Evolutionary conservation across 148 eudicot genomes (phyloP), one percentile per base, ranked within the genome.

Genomic region (Chenopodium quinoa): DNA sequence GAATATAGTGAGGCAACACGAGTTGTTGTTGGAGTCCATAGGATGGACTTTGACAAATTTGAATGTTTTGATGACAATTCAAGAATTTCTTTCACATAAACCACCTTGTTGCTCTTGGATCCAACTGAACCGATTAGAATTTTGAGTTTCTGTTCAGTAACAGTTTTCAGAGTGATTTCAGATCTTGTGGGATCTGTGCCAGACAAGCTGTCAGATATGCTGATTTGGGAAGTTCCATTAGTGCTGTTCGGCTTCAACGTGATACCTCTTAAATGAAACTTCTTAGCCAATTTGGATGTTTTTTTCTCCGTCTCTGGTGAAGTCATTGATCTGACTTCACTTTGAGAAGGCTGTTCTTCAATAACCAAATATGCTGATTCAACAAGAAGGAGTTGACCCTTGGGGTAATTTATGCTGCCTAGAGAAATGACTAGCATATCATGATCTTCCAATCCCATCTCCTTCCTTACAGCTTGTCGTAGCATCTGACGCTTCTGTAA

Each of bases 81-180:
- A 73, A 97, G 95, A 78, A 97, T 85, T 81, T 87, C 88, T 86
- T 89, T 93, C 70, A 97, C 98, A 88, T 94, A 97, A 62, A 78
- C 74, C 80, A 88, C 91, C 89, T 97, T 97, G 82, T 94, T 97
- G 85, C 99, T 94, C 83, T 97, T 97, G 20, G 99, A 97, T 76
- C 98, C 99, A 73, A 92, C 97, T 46, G 99, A 97, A 81, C 99
- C 99, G 79, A 94, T 92, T 27, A 97, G 94, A 86, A 97, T 71
- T 75, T 92, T 97, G 22, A 94, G 88, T 77, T 75, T 88, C 79
- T 88, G 81, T 58, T 71, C 83, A 79, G 71, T 80, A 76, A 68
- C 68, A 63, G 32, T 23, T 44, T 17, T 47, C 17, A 46, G 82
- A 27, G 82, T 3, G 46, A 44, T 34, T 62, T 71, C 37, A 16